Percentiles rank a stretch among this genome's conserved stretches.
Evolutionary conservation across 305 asterid species (phyloP).

Genomic region (Fraxinus baroniana): DNA sequence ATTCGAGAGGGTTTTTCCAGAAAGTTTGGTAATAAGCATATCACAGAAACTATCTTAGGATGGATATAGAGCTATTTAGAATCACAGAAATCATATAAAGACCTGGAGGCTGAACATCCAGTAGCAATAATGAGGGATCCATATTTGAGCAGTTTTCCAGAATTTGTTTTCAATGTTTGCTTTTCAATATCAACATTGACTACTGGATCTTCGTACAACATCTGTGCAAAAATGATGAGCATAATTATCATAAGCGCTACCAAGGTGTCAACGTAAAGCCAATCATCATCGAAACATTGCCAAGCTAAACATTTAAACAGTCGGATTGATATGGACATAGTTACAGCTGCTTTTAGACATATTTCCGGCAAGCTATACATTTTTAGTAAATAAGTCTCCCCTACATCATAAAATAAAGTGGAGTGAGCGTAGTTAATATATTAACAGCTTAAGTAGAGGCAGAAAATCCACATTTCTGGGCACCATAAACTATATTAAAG

Average conservation of each 20-base stretch:
- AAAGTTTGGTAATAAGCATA: neutral
- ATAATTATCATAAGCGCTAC: neutral
- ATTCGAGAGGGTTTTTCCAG: neutral
- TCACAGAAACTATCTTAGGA: neutral
- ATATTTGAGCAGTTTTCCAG: conserved; percentile 50
- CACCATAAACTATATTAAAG: neutral
- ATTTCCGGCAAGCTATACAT: neutral
- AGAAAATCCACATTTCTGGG: neutral
- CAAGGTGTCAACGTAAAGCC: neutral
- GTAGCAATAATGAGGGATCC: conserved; percentile 54
- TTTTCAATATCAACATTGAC: conserved; percentile 41
- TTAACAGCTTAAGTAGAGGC: neutral
- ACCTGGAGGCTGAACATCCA: conserved; percentile 52
- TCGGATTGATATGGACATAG: neutral
- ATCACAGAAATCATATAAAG: neutral
- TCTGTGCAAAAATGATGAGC: conserved; percentile 25
- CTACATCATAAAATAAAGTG: neutral
- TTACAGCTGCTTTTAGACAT: neutral
- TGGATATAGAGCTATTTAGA: neutral
- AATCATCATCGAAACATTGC: neutral
- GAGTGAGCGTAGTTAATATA: neutral
- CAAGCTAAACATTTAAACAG: neutral
- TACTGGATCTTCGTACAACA: conserved; percentile 52
- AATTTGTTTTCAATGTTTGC: conserved; percentile 46
- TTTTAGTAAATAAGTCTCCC: neutral